phyloP scores from a whole-genome alignment of 495 filamentous ascomycete genomes.

The Aspergillus nidulans region DNA sequence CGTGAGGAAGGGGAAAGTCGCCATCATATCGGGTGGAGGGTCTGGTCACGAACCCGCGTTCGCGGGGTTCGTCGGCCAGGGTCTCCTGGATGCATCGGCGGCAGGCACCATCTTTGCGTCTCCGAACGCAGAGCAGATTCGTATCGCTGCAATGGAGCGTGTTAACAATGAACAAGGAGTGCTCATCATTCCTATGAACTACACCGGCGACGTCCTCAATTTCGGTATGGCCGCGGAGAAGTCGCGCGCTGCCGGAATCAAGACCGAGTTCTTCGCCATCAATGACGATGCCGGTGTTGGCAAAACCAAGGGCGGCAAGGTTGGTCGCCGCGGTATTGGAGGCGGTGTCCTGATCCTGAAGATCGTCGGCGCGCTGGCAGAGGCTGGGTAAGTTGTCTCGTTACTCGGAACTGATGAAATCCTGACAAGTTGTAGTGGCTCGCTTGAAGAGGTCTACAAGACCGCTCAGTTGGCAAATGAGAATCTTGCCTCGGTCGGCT shows the following conservation, averaged over 20 bases:
- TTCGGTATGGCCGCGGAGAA: slow-evolving; percentile 96
- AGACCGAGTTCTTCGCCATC: slow-evolving; percentile 89
- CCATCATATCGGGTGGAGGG: slow-evolving; percentile 84
- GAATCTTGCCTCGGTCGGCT: slow-evolving; percentile 83
- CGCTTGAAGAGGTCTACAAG: slow-evolving; percentile 61
- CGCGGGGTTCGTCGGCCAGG: slow-evolving; percentile 63
- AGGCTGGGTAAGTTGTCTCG: slow-evolving; percentile 49
- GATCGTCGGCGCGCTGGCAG: slow-evolving; percentile 81
- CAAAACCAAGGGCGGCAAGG: slow-evolving; percentile 75
- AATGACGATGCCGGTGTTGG: slow-evolving; percentile 96
- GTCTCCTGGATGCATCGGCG: slow-evolving; percentile 79
- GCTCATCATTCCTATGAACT: slow-evolving; percentile 64
- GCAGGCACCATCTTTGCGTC: slow-evolving; percentile 93
- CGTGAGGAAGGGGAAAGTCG: slow-evolving; percentile 55
- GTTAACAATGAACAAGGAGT: slow-evolving; percentile 70
- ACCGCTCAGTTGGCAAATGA: slow-evolving; percentile 67
- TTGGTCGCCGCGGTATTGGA: slow-evolving; percentile 85
- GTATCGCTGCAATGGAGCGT: slow-evolving; percentile 65
- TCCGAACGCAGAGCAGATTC: slow-evolving; percentile 82
- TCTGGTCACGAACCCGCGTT: slow-evolving; percentile 93
- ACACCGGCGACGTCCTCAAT: slow-evolving; percentile 79
- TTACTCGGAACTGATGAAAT: neutral
- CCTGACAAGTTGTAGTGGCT: slow-evolving; percentile 27
- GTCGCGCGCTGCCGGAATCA: slow-evolving; percentile 71
- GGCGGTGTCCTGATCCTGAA: slow-evolving; percentile 89